Evolutionary conservation across 208 protist genomes (phyloP).

Genomic region (Leishmania gerbilli): DNA sequence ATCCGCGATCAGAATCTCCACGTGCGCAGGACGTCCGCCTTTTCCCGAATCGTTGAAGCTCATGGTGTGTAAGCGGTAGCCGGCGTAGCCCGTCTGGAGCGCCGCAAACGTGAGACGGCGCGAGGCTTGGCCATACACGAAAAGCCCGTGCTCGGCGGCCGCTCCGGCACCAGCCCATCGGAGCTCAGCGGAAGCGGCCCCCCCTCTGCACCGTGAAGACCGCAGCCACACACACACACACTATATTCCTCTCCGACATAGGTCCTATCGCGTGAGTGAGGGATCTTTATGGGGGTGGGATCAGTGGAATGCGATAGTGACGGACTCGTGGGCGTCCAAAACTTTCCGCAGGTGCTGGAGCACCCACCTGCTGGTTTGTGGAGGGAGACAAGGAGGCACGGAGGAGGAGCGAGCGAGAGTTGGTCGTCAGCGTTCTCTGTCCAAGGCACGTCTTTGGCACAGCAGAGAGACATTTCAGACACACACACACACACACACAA

Average conservation of each 20-base stretch:
- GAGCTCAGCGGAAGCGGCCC: background rate
- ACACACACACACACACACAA: no score
- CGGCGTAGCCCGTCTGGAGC: background rate
- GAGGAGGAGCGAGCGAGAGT: background rate
- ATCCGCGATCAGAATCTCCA: background rate
- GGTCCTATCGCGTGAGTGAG: background rate
- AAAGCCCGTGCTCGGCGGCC: background rate
- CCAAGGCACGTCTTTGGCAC: background rate
- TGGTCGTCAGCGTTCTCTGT: background rate
- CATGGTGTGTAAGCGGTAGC: background rate
- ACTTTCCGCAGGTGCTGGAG: background rate
- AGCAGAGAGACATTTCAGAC: no score
- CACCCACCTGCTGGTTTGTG: background rate
- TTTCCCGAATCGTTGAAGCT: background rate
- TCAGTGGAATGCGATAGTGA: background rate
- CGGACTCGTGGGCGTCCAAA: background rate
- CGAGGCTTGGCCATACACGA: background rate
- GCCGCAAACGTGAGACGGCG: background rate
- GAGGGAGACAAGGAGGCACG: background rate
- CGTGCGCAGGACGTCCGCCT: background rate
- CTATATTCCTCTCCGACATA: background rate
- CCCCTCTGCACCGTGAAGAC: background rate
- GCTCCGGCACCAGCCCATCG: background rate
- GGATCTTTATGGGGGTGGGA: background rate
- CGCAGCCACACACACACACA: background rate